These are phyloP conservation scores for Raphanus sativus DNA, from an alignment of 345 rosid genomes.

Conservation along the genomic window DNA sequence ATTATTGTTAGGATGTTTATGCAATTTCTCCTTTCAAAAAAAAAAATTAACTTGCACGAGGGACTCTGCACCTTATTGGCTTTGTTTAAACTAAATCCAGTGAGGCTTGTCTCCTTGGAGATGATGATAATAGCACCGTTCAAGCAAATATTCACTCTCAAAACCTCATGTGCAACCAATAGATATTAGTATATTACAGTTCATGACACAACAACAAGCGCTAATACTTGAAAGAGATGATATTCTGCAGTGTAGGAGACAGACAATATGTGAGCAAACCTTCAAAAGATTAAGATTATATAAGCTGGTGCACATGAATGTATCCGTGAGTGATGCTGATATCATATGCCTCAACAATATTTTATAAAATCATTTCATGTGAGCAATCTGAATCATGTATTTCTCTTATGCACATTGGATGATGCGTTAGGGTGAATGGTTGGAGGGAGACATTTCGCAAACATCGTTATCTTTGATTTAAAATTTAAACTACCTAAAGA, in stretches of 20 bases:
- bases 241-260: slow-evolving; percentile 17
- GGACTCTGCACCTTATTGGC: slow-evolving; percentile 3
- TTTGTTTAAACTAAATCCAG: neutral
- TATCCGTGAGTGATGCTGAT: slow-evolving; percentile 7
- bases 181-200: neutral
- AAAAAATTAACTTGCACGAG: neutral
- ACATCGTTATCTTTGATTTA: slow-evolving; percentile 12
- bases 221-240: neutral
- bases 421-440: slow-evolving; percentile 4
- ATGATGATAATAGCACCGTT: neutral
- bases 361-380: neutral
- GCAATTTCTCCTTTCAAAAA: too few relatives aligned
- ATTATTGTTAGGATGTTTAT: too few relatives aligned
- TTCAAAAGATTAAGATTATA: neutral
- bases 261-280: slow-evolving; percentile 15
- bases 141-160: neutral
- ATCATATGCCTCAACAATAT: neutral
- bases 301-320: slow-evolving; percentile 1
- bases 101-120: neutral
- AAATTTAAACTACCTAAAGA: neutral
- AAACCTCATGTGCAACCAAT: neutral
- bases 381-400: neutral
- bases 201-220: neutral
- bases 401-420: neutral
- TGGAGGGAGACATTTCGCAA: slow-evolving; percentile 27